Evolutionary conservation across 2,329 filamentous ascomycete genomes (phyloP), one percentile per base, ranked within the genome.

Genomic region (Penicillium paneum): DNA sequence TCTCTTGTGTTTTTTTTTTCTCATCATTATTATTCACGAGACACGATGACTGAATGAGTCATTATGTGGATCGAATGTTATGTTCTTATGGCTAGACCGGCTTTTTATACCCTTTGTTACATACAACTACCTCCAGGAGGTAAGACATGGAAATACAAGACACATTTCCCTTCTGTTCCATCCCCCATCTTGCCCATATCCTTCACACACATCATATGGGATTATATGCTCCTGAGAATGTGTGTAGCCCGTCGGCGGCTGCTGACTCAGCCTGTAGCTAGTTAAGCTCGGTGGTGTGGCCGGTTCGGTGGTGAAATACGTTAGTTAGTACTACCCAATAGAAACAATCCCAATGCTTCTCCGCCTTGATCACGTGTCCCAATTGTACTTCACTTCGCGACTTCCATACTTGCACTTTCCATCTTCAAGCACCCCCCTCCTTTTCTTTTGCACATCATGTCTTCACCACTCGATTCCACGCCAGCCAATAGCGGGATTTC

Each of bases 21-120:
- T 40, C 38, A 15, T 29, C 44, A 42, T 53, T 41, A 32, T 56
- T 45, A 50, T 54, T 54, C 32, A 57, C 55, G 57, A 50, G 48
- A 21, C 42, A 60, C 44, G n/a, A 54, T 54, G 63, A 55, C 56
- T 32, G n/a, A n/a, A 35, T n/a, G 36, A 10, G 38, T 49, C 50
- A 34, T 53, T 48, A 41, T 47, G 50, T 52, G 36, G 45, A 41
- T 34, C 42, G 44, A 41, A 53, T 42, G 11, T 35, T 49, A 41
- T 31, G 36, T 32, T 52, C 19, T 32, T 42, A 35, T 53, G 44
- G 50, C 44, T 53, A 53, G 50, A 49, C 44, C 44, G 35, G 11
- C 19, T 45, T 29, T 29, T 53, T 53, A 53, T 53, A 53, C 50
- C 50, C 50, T 53, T 50, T 51, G 42, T 52, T 48, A 52, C 21